Evolutionary conservation across 192 early-diverging fungal species (phyloP).

Genomic region (Physocladia obscura): DNA sequence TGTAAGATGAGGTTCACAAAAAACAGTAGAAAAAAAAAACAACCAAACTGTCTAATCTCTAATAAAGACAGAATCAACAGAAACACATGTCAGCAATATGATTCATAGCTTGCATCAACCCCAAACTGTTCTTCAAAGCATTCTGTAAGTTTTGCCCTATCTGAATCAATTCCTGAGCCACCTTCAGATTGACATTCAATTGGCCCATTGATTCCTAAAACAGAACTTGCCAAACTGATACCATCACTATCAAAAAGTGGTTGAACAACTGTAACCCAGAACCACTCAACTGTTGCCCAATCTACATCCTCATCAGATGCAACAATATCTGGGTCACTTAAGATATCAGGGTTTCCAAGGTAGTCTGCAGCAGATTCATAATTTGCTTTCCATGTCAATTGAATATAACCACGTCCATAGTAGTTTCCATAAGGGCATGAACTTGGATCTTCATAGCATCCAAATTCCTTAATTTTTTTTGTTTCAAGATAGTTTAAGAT

Average conservation of each 20-base stretch:
- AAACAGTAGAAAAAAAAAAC: no score
- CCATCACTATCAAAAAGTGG: not conserved
- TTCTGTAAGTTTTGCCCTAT: not conserved
- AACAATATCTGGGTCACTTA: conserved; percentile 6
- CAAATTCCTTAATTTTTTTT: not conserved
- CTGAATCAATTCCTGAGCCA: not conserved
- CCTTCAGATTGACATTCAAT: conserved; percentile 13
- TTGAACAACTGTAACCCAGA: conserved; percentile 10
- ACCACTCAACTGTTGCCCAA: conserved; percentile 14
- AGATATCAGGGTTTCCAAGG: not conserved
- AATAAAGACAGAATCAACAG: not conserved
- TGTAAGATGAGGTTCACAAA: no score
- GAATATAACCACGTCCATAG: conserved; percentile 24
- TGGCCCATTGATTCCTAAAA: conserved; percentile 5
- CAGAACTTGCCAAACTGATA: conserved; percentile 6
- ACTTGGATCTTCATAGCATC: not conserved
- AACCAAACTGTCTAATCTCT: no score
- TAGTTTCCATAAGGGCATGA: conserved; percentile 18
- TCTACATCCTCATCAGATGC: not conserved
- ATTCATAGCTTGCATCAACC: not conserved
- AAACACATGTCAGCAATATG: conserved; percentile 15
- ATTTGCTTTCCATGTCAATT: conserved; percentile 10
- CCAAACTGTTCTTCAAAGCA: conserved; percentile 21
- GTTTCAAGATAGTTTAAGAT: no score
- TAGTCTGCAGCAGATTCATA: conserved; percentile 1